Evolutionary conservation across 768 basidiomycete genomes (phyloP), one percentile per base, ranked within the genome.

Genomic region (Amanita exitialis): DNA sequence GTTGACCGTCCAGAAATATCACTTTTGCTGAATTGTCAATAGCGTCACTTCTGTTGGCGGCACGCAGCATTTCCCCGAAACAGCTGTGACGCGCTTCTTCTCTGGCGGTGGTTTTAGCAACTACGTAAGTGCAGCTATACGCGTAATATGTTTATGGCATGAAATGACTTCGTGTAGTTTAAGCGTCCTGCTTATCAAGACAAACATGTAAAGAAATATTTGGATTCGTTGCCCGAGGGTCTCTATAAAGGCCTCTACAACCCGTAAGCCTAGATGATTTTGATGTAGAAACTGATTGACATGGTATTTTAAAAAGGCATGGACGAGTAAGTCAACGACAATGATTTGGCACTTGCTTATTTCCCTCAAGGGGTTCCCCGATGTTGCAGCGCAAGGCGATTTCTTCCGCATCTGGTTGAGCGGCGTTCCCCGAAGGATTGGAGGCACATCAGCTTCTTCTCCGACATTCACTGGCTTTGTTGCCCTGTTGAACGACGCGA

Each of bases 101-200:
- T 85, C 83, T 25, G 82, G 83, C 4, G 84, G 85, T 15, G 84
- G 86, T 15, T 89, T 87, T 68, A 84, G 82, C 61, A 70, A 82
- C 55, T 77, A 77, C 49, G 82, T 83, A 28, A 55, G 71, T 45
- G 12, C 3, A n/a, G 34, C 32, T 8, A n/a, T 16, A 12, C 32
- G 18, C 9, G 12, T 12, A n/a, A 9, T 16, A 2, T 6, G 5
- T 16, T 39, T 23, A 2, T 16, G 23, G 10, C n/a, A n/a, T 6
- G 16, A 21, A 57, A 51, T 34, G 18, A 34, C 6, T 15, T 35
- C 15, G 15, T 34, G 9, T 18, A 63, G 62, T 64, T 64, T 45
- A 16, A 39, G 60, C 56, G 44, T 20, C 57, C 58, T 55, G 15
- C 42, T 1, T 81, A 78, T 56, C 80, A 82, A 56, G 52, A 72